phyloP scores from a whole-genome alignment of 495 filamentous ascomycete species.

The Aspergillus mulundensis region DNA sequence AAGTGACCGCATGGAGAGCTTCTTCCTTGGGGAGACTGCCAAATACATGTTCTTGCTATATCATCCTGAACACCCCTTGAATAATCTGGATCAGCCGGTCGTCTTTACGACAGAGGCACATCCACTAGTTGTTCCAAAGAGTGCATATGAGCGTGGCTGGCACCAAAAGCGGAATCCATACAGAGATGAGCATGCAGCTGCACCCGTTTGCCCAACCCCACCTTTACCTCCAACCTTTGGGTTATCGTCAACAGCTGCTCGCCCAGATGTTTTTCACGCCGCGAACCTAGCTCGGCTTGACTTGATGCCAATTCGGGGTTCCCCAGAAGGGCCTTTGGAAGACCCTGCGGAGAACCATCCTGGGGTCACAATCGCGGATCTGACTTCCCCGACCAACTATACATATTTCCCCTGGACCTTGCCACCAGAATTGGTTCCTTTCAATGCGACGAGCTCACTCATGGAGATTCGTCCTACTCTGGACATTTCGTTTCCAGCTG shows the following conservation, averaged over 20 bases:
- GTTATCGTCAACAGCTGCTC: conserved; percentile 74
- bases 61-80: conserved; percentile 79
- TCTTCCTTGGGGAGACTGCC: conserved; percentile 92
- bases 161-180: conserved; percentile 8
- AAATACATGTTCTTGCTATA: conserved; percentile 94
- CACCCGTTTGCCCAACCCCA: conserved; percentile 53
- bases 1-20: conserved; percentile 97
- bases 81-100: conserved; percentile 77
- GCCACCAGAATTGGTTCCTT: conserved; percentile 66
- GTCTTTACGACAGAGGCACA: conserved; percentile 97
- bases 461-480: conserved; percentile 61
- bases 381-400: conserved; percentile 67
- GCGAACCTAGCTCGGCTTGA: conserved; percentile 81
- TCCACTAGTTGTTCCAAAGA: conserved; percentile 78
- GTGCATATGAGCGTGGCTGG: conserved; percentile 6
- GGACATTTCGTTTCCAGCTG: conserved; percentile 76
- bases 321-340: conserved; percentile 49
- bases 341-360: conserved; percentile 49
- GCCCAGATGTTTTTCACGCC: conserved; percentile 87
- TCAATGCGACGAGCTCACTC: conserved; percentile 65
- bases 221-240: conserved; percentile 57
- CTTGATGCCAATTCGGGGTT: conserved; percentile 56
- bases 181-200: conserved; percentile 1
- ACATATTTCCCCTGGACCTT: conserved; percentile 94
- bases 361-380: conserved; percentile 52